Evolutionary conservation across 2,329 filamentous ascomycete species (phyloP).

Genomic region (Colletotrichum lupini): DNA sequence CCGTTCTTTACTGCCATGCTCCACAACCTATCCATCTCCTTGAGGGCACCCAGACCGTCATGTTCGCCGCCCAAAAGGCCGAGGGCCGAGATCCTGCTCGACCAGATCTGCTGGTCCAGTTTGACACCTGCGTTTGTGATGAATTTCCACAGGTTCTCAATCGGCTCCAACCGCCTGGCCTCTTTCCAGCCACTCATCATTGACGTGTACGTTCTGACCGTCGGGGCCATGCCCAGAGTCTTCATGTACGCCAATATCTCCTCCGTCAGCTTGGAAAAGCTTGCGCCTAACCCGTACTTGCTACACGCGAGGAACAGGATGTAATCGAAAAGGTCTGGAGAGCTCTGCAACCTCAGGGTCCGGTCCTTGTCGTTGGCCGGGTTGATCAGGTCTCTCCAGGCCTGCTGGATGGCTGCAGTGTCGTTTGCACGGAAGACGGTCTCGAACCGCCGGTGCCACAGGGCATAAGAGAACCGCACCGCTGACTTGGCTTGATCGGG

Average conservation of each 20-base stretch:
- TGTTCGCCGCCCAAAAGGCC: constrained; percentile 65
- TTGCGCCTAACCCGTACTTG: constrained; percentile 13
- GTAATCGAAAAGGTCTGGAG: constrained; percentile 51
- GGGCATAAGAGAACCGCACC: constrained; percentile 23
- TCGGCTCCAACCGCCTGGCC: constrained; percentile 65
- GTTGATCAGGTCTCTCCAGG: constrained; percentile 47
- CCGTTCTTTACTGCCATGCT: constrained; percentile 47
- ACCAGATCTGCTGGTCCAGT: constrained; percentile 77
- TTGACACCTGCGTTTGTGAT: constrained; percentile 67
- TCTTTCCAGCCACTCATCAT: constrained; percentile 79
- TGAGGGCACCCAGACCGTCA: constrained; percentile 70
- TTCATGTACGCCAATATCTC: constrained; percentile 55
- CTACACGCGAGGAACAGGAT: constrained; percentile 53
- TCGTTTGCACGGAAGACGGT: constrained; percentile 24
- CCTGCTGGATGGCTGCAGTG: constrained; percentile 3
- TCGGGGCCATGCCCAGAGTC: constrained; percentile 64
- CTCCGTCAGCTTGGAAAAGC: constrained; percentile 16
- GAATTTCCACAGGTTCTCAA: constrained; percentile 75
- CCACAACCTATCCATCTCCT: constrained; percentile 75
- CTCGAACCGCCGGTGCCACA: constrained; percentile 32
- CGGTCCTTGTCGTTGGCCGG: constrained; percentile 41
- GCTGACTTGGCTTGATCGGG: neutral
- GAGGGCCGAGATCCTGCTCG: constrained; percentile 74
- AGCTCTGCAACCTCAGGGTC: constrained; percentile 43
- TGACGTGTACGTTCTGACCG: constrained; percentile 74